phyloP scores from a whole-genome alignment of 139 green algal species.

The Chlamydomonas sphaeroides region DNA sequence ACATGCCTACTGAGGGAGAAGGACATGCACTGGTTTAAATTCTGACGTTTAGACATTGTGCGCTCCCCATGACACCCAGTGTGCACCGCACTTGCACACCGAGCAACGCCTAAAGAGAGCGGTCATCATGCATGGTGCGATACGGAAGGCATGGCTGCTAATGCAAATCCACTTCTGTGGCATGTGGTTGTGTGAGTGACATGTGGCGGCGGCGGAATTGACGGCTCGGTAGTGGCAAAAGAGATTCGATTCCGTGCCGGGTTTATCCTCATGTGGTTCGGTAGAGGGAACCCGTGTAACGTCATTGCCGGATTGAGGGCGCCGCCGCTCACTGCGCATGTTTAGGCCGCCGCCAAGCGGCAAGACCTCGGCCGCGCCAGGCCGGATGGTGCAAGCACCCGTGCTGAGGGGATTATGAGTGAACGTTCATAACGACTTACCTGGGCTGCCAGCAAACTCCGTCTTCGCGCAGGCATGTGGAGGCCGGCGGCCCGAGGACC shows the following conservation, averaged over 20 bases:
- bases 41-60: neutral
- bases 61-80: slow-evolving; percentile 30
- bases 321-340: too few relatives aligned
- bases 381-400: too few relatives aligned
- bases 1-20: slow-evolving; percentile 16
- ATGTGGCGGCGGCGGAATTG: neutral
- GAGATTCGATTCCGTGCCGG: slow-evolving; percentile 30
- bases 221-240: slow-evolving; percentile 24
- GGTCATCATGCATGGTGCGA: neutral
- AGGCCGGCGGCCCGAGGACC: too few relatives aligned
- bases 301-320: slow-evolving; percentile 22
- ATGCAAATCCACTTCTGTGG: too few relatives aligned
- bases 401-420: too few relatives aligned
- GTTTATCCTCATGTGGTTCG: slow-evolving; percentile 14
- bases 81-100: slow-evolving; percentile 22
- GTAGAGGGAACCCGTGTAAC: slow-evolving; percentile 29
- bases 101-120: slow-evolving; percentile 41
- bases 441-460: too few relatives aligned
- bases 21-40: slow-evolving; percentile 30
- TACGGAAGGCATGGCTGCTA: too few relatives aligned
- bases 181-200: neutral
- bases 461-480: too few relatives aligned
- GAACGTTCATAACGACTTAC: too few relatives aligned
- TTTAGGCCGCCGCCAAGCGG: too few relatives aligned
- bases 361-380: too few relatives aligned